These are phyloP conservation scores for Ogataea glucozyma DNA, from an alignment of 805 yeast species.

Conservation along the genomic window DNA sequence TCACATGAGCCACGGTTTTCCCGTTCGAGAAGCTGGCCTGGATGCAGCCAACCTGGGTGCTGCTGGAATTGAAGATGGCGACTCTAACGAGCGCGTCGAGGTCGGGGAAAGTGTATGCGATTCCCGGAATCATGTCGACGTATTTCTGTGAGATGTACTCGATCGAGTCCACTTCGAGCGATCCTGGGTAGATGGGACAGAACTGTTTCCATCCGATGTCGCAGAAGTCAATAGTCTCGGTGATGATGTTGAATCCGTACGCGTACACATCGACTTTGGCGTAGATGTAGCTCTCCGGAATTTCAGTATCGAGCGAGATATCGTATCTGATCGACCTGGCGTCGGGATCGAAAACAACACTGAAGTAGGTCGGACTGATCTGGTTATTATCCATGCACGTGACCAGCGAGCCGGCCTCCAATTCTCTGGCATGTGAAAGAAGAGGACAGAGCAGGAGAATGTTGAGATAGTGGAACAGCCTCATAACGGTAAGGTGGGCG, in stretches of 20 bases:
- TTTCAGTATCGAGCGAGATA: slow-evolving; percentile 66
- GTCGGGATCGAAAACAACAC: slow-evolving; percentile 75
- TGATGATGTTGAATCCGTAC: slow-evolving; percentile 76
- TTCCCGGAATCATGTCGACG: slow-evolving; percentile 68
- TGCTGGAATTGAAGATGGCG: slow-evolving; percentile 37
- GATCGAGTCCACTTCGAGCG: slow-evolving; percentile 71
- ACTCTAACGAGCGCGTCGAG: slow-evolving; percentile 77
- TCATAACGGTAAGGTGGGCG: too few species aligned
- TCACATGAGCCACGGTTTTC: slow-evolving; percentile 75
- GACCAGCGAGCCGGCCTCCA: slow-evolving; percentile 74
- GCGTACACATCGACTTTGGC: slow-evolving; percentile 81
- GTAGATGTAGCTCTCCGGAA: slow-evolving; percentile 57
- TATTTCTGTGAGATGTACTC: slow-evolving; percentile 55
- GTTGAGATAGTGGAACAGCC: too few species aligned
- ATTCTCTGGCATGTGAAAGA: slow-evolving; percentile 31
- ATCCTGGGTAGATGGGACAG: slow-evolving; percentile 85
- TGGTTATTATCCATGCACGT: slow-evolving; percentile 81
- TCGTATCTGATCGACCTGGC: slow-evolving; percentile 66
- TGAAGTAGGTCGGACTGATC: slow-evolving; percentile 70
- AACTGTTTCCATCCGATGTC: slow-evolving; percentile 75
- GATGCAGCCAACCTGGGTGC: slow-evolving; percentile 63
- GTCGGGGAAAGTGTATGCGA: slow-evolving; percentile 85
- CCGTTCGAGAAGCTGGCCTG: slow-evolving; percentile 77
- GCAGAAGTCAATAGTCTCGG: slow-evolving; percentile 63
- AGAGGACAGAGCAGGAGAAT: neutral